Evolutionary conservation across 345 rosid species (phyloP).

Genomic region (Moringa oleifera): DNA sequence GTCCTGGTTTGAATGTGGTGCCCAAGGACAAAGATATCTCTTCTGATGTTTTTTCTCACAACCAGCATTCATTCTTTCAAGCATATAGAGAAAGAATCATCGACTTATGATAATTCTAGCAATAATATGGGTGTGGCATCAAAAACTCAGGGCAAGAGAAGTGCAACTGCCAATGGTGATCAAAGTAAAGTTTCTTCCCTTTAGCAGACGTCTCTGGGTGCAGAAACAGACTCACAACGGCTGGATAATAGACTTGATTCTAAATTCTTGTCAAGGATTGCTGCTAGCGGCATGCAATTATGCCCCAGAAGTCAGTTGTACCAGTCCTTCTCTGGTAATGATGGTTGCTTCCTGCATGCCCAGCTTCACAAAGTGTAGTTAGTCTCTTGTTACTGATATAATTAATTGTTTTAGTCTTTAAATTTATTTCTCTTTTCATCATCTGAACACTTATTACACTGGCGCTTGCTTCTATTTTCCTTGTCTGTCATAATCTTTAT

Average conservation of each 20-base stretch:
- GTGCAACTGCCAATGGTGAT: conserved; percentile 19
- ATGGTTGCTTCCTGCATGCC: conserved; percentile 9
- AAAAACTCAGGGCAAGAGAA: conserved; percentile 20
- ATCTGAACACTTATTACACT: too few species aligned
- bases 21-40: conserved; percentile 24
- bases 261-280: too few species aligned
- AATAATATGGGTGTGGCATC: too few species aligned
- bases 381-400: too few species aligned
- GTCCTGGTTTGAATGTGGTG: conserved; percentile 25
- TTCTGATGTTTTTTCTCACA: conserved; percentile 22
- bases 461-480: too few species aligned
- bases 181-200: conserved; percentile 25
- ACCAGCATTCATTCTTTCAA: conserved; percentile 29
- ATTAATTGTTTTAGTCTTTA: too few species aligned
- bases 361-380: too few species aligned
- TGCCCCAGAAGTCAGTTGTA: conserved; percentile 31
- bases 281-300: conserved; percentile 12
- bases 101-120: conserved; percentile 29
- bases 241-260: too few species aligned
- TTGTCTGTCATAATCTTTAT: too few species aligned
- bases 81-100: conserved; percentile 26
- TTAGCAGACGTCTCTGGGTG: conserved; percentile 19
- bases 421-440: too few species aligned
- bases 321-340: conserved; percentile 28
- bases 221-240: conserved; percentile 14